Conservation (phyloP, 2,329 filamentous ascomycete genomes). For the Fusarium sp. region DNA sequence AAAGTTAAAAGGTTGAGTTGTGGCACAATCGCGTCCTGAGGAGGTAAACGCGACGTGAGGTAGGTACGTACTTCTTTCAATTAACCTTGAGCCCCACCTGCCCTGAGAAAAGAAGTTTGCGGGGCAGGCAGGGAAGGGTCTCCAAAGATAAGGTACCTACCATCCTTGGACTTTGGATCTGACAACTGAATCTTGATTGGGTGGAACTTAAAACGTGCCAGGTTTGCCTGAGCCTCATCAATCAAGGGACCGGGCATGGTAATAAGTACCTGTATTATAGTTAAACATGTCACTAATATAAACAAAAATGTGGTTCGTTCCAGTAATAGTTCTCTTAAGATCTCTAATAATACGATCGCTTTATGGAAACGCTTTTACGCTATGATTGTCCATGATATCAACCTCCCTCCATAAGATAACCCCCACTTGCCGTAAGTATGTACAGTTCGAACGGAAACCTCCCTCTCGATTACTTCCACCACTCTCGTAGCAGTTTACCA, state of each 20-base stretch:
- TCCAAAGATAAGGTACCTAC: neutral
- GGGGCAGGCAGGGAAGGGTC: neutral
- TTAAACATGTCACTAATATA: neutral
- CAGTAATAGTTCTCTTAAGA: neutral
- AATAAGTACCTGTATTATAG: neutral
- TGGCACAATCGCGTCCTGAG: neutral
- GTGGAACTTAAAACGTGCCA: neutral
- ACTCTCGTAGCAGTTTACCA: slow-evolving; percentile 54
- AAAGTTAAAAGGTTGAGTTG: neutral
- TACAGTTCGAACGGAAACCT: slow-evolving; percentile 42
- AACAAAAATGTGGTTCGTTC: neutral
- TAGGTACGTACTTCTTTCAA: slow-evolving; percentile 13
- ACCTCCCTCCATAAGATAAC: slow-evolving; percentile 31
- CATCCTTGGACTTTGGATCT: neutral
- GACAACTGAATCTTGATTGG: neutral
- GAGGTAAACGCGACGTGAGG: neutral
- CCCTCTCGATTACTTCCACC: slow-evolving; percentile 11
- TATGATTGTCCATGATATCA: slow-evolving; percentile 22
- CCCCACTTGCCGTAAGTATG: slow-evolving; percentile 38
- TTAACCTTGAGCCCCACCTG: neutral
- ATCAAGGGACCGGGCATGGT: neutral
- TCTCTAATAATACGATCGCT: slow-evolving; percentile 18
- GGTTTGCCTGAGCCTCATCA: neutral
- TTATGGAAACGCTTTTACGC: slow-evolving; percentile 31
- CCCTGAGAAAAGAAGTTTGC: neutral